These are phyloP conservation scores for Perkinsus chesapeaki DNA, from an alignment of 169 alveolate species.

Conservation along the genomic window DNA sequence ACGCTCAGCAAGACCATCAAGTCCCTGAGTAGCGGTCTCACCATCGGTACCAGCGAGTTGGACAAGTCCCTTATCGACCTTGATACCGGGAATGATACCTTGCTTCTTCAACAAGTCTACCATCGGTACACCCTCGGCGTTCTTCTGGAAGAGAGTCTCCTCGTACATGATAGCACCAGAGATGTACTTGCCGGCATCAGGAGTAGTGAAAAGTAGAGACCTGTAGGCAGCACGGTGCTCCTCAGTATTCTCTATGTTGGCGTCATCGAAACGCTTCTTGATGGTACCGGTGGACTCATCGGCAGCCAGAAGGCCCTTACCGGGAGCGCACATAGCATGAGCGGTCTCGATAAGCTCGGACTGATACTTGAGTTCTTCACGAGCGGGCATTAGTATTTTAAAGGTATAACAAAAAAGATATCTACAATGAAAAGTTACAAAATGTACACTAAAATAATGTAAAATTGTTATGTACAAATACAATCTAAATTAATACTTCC, in stretches of 20 bases:
- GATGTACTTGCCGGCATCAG: conserved; percentile 83
- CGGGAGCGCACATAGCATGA: conserved; percentile 42
- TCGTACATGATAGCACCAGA: conserved; percentile 97
- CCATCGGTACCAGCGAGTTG: conserved; percentile 80
- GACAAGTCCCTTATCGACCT: conserved; percentile 92
- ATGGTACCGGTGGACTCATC: conserved; percentile 97
- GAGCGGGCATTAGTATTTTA: not conserved
- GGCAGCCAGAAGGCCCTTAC: conserved; percentile 98
- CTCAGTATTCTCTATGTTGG: conserved; percentile 88
- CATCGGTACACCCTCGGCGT: conserved; percentile 77
- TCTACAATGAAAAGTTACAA: not conserved
- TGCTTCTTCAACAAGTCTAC: conserved; percentile 71
- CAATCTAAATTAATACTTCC: no score
- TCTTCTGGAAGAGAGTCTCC: conserved; percentile 93
- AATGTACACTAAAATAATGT: no score
- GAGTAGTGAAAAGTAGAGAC: conserved; percentile 85
- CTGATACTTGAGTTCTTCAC: not conserved
- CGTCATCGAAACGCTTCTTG: conserved; percentile 82
- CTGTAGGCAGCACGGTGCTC: conserved; percentile 92
- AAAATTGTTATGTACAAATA: no score
- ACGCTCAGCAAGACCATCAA: conserved; percentile 93
- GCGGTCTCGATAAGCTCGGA: conserved; percentile 37
- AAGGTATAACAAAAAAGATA: not conserved
- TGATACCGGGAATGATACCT: conserved; percentile 97
- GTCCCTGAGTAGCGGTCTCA: conserved; percentile 74